These are phyloP conservation scores for Fraxinus dipetala DNA, from an alignment of 305 asterid species.

Conservation along the genomic window DNA sequence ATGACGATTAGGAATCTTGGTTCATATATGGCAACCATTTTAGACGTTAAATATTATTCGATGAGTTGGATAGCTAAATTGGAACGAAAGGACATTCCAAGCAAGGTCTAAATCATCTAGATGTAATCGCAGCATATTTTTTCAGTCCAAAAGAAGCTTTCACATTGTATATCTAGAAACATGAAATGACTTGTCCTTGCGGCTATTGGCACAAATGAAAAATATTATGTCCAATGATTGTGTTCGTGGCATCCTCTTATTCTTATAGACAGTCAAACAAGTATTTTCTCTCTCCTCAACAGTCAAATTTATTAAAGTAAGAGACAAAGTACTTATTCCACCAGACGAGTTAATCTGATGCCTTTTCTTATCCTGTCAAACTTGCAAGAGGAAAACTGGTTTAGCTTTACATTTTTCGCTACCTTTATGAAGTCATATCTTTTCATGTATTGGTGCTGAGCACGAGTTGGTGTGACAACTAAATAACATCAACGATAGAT, in stretches of 20 bases:
- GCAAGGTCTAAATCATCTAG: neutral
- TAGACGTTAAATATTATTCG: neutral
- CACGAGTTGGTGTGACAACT: neutral
- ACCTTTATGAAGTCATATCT: neutral
- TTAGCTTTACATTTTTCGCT: neutral
- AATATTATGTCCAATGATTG: neutral
- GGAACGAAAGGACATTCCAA: neutral
- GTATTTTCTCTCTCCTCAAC: neutral
- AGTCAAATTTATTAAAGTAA: neutral
- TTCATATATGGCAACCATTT: neutral
- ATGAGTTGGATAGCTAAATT: neutral
- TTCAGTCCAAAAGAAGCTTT: neutral
- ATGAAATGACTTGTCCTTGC: neutral
- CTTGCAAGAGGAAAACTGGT: neutral
- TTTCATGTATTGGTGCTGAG: neutral
- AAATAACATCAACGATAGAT: neutral
- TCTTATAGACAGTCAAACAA: neutral
- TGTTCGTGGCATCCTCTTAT: neutral
- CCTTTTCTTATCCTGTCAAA: neutral
- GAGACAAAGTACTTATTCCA: neutral
- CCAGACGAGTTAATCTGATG: neutral
- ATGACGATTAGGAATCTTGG: neutral
- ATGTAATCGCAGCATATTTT: neutral
- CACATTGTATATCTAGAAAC: neutral
- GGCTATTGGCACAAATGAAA: neutral